phyloP scores from a whole-genome alignment of 2,329 filamentous ascomycete species.

The Acrocalymma vagum region DNA sequence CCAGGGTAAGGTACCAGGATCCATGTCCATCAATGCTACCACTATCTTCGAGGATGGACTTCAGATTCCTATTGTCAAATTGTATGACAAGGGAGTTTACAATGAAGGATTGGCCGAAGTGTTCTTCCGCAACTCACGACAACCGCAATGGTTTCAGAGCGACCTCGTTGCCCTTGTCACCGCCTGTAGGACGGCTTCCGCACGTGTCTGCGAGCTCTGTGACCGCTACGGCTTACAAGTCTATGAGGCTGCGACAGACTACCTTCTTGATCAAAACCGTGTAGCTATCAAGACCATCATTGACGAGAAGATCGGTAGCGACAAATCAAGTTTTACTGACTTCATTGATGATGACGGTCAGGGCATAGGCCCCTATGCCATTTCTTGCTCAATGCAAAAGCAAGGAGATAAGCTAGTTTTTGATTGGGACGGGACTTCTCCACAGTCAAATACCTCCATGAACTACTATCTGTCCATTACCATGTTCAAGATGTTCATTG shows the following conservation, averaged over 20 bases:
- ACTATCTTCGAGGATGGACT: slow-evolving; percentile 61
- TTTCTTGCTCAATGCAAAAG: slow-evolving; percentile 59
- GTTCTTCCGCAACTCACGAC: slow-evolving; percentile 58
- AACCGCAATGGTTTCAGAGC: slow-evolving; percentile 59
- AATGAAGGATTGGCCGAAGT: slow-evolving; percentile 56
- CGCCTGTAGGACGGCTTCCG: slow-evolving; percentile 55
- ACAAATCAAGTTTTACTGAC: slow-evolving; percentile 56
- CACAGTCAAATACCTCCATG: slow-evolving; percentile 56
- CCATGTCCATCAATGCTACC: slow-evolving; percentile 59
- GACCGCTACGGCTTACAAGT: slow-evolving; percentile 55
- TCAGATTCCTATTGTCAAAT: slow-evolving; percentile 59
- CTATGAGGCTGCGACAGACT: slow-evolving; percentile 56
- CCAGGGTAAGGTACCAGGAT: slow-evolving; percentile 59
- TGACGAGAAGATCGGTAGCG: slow-evolving; percentile 54
- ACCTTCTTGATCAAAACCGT: slow-evolving; percentile 55
- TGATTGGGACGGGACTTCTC: slow-evolving; percentile 59
- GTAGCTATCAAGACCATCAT: slow-evolving; percentile 56
- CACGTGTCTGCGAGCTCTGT: slow-evolving; percentile 56
- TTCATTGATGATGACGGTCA: slow-evolving; percentile 61
- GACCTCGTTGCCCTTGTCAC: slow-evolving; percentile 59
- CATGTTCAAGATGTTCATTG: slow-evolving; percentile 63
- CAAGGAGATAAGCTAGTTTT: slow-evolving; percentile 54
- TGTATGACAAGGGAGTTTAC: slow-evolving; percentile 54
- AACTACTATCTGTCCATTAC: slow-evolving; percentile 60
- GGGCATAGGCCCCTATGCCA: slow-evolving; percentile 55